These are phyloP conservation scores for Colletotrichum paranaense DNA, from an alignment of 2,329 filamentous ascomycete species.

Conservation along the genomic window DNA sequence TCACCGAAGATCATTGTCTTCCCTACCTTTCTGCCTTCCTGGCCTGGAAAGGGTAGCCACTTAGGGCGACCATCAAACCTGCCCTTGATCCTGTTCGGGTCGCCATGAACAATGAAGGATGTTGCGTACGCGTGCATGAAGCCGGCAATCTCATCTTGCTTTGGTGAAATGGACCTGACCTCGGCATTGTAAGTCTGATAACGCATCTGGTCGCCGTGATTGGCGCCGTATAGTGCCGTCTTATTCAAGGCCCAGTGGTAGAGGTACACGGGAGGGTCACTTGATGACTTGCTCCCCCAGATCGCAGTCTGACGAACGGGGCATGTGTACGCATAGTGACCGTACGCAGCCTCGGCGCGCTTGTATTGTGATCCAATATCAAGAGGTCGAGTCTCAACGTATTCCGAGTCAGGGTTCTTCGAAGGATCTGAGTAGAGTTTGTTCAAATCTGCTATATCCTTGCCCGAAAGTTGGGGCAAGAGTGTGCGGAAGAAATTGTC, in stretches of 20 bases:
- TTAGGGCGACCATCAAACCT: slow-evolving; percentile 38
- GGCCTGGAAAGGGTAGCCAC: slow-evolving; percentile 40
- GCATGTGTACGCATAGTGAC: slow-evolving; percentile 64
- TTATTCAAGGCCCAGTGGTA: slow-evolving; percentile 47
- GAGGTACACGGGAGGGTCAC: slow-evolving; percentile 40
- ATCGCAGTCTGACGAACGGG: slow-evolving; percentile 62
- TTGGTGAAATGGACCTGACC: slow-evolving; percentile 48
- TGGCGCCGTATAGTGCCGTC: slow-evolving; percentile 45
- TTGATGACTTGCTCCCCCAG: slow-evolving; percentile 25
- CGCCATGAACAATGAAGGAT: slow-evolving; percentile 17
- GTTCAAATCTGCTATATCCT: slow-evolving; percentile 43
- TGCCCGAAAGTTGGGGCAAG: slow-evolving; percentile 41
- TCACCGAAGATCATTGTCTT: slow-evolving; percentile 57
- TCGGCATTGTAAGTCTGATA: slow-evolving; percentile 56
- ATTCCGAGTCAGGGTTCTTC: slow-evolving; percentile 46
- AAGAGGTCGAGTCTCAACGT: slow-evolving; percentile 30
- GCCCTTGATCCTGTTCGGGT: slow-evolving; percentile 37
- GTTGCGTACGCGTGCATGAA: slow-evolving; percentile 23
- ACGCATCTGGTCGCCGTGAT: slow-evolving; percentile 55
- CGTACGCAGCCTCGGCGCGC: slow-evolving; percentile 64
- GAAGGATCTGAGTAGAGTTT: slow-evolving; percentile 48
- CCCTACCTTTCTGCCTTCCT: slow-evolving; percentile 39
- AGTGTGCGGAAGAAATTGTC: slow-evolving; percentile 42
- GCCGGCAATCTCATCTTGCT: slow-evolving; percentile 40
- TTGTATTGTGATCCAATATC: slow-evolving; percentile 64